Conservation (phyloP, 2,329 filamentous ascomycete genomes). For the Aspergillus versicolor region DNA sequence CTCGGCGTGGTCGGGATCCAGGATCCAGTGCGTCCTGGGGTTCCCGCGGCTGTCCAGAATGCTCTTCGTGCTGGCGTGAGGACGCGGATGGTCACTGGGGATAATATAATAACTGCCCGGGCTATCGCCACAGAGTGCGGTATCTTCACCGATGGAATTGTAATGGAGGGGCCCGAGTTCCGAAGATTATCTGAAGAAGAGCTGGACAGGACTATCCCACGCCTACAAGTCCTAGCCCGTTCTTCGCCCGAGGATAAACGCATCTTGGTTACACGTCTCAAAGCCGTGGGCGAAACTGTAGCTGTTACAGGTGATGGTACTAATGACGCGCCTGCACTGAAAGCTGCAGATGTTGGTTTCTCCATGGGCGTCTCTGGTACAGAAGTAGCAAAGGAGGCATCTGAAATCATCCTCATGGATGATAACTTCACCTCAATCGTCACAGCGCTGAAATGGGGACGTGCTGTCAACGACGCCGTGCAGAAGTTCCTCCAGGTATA, state of each 20-base stretch:
- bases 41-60: conserved; percentile 68
- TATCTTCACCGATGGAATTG: conserved; percentile 65
- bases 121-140: conserved; percentile 80
- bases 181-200: conserved; percentile 64
- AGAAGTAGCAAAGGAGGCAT: conserved; percentile 81
- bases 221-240: conserved; percentile 68
- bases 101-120: conserved; percentile 76
- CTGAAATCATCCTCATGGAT: conserved; percentile 82
- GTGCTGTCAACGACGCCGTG: conserved; percentile 73
- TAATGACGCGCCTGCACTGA: conserved; percentile 78
- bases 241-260: conserved; percentile 77
- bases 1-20: conserved; percentile 76
- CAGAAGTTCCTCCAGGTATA: conserved; percentile 64
- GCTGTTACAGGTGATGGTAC: conserved; percentile 82
- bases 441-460: conserved; percentile 77
- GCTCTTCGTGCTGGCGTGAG: conserved; percentile 76
- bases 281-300: conserved; percentile 72
- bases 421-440: conserved; percentile 84
- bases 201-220: conserved; percentile 67
- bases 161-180: conserved; percentile 78
- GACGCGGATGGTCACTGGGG: conserved; percentile 82
- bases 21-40: conserved; percentile 73
- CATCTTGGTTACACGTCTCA: conserved; percentile 68
- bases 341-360: conserved; percentile 78
- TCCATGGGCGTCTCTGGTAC: conserved; percentile 84